These are phyloP conservation scores for Spatholobus suberectus DNA, from an alignment of 306 rosid species.

Conservation along the genomic window DNA sequence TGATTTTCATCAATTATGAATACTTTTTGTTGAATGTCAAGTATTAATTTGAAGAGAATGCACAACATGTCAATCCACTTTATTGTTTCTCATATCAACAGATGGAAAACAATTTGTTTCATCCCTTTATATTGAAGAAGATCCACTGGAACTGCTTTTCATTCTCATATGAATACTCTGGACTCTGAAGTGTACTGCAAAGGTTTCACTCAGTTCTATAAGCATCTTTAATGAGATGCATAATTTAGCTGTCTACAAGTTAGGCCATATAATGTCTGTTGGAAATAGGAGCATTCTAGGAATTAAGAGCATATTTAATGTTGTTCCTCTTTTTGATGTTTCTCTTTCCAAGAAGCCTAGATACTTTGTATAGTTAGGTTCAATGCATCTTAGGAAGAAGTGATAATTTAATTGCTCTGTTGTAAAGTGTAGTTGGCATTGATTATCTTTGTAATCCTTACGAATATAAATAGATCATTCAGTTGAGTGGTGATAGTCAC, in stretches of 20 bases:
- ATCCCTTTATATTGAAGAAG: conserved; percentile 29
- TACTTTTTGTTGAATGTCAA: conserved; percentile 6
- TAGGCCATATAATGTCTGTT: no score
- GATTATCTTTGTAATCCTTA: no score
- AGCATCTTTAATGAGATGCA: conserved; percentile 20
- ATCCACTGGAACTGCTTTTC: conserved; percentile 12
- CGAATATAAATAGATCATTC: neutral
- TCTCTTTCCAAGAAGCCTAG: neutral
- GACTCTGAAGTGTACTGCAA: neutral
- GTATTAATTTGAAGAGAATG: conserved; percentile 22
- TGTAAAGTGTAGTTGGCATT: no score
- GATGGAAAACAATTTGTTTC: neutral
- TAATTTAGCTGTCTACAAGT: conserved; percentile 30
- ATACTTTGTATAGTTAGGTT: neutral
- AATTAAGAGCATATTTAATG: neutral
- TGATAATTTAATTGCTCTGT: neutral
- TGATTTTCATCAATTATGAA: conserved; percentile 22
- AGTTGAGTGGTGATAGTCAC: no score
- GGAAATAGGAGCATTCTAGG: neutral
- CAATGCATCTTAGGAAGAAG: no score
- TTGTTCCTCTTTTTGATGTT: neutral
- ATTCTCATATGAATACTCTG: conserved; percentile 31
- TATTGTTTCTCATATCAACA: conserved; percentile 13
- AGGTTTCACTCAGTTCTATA: conserved; percentile 28
- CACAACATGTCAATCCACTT: neutral